These are phyloP conservation scores for Wickerhamiella parazyma DNA, from an alignment of 805 yeast species.

Conservation along the genomic window DNA sequence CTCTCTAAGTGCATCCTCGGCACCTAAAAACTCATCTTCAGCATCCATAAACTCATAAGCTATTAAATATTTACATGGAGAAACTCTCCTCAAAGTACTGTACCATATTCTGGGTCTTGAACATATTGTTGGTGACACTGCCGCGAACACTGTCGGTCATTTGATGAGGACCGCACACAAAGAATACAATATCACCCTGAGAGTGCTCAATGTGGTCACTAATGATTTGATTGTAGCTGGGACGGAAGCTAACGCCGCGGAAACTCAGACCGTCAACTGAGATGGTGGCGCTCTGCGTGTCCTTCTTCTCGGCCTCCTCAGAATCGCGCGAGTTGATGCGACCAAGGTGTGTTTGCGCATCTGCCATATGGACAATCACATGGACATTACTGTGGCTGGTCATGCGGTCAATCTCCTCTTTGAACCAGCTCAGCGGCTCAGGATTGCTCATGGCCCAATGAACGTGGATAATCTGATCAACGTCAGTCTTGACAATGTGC, in stretches of 20 bases:
- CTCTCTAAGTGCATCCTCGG: no score
- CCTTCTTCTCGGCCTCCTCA: background rate
- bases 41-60: no score
- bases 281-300: background rate
- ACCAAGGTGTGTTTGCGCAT: background rate
- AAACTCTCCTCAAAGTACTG: constrained; percentile 10
- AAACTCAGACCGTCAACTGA: background rate
- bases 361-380: constrained; percentile 1
- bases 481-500: constrained; percentile 10
- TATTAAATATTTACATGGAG: background rate
- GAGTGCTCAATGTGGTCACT: background rate
- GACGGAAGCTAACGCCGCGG: constrained; percentile 1
- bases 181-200: background rate
- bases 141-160: constrained; percentile 1
- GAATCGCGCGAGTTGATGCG: background rate
- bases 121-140: constrained; percentile 5
- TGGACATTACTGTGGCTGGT: background rate
- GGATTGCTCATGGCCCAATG: constrained; percentile 6
- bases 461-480: background rate
- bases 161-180: constrained; percentile 2
- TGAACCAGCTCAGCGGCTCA: constrained; percentile 2
- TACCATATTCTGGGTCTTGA: background rate
- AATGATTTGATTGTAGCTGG: constrained; percentile 2
- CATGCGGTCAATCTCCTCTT: constrained; percentile 4
- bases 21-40: no score